phyloP scores from a whole-genome alignment of 345 rosid species.

The Kernera saxatilis region DNA sequence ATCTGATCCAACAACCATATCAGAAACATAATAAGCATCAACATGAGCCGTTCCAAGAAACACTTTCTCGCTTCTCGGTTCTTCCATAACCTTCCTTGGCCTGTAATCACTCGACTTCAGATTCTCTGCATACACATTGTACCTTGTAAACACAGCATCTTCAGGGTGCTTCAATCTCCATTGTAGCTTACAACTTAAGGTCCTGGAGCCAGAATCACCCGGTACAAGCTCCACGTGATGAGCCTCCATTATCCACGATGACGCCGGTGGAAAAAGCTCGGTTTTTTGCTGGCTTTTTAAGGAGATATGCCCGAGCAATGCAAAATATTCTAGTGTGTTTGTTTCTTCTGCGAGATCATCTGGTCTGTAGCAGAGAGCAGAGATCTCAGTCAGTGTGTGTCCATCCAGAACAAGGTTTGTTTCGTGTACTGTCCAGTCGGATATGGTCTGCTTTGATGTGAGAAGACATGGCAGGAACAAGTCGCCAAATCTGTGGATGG shows the following conservation, averaged over 20 bases:
- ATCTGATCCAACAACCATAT: conserved; percentile 38
- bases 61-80: conserved; percentile 5
- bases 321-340: conserved; percentile 33
- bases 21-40: conserved; percentile 53
- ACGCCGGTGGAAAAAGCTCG: conserved; percentile 41
- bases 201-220: conserved; percentile 31
- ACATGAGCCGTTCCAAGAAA: conserved; percentile 60
- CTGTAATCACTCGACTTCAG: conserved; percentile 6
- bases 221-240: conserved; percentile 36
- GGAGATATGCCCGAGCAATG: conserved; percentile 64
- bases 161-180: conserved; percentile 47
- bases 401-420: conserved; percentile 39
- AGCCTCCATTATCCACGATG: conserved; percentile 50
- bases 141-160: conserved; percentile 33
- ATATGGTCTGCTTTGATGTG: conserved; percentile 18
- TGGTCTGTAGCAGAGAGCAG: conserved; percentile 51
- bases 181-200: conserved; percentile 41
- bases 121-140: conserved; percentile 52
- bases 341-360: conserved; percentile 16
- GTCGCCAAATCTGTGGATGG: conserved; percentile 35
- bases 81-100: conserved; percentile 15
- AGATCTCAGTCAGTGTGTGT: conserved; percentile 47
- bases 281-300: conserved; percentile 26
- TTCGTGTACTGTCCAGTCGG: conserved; percentile 47
- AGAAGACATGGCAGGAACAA: conserved; percentile 36